Base-by-base conservation (phyloP, 2,329 filamentous ascomycete genomes). In the Polytolypa hystricis region DNA sequence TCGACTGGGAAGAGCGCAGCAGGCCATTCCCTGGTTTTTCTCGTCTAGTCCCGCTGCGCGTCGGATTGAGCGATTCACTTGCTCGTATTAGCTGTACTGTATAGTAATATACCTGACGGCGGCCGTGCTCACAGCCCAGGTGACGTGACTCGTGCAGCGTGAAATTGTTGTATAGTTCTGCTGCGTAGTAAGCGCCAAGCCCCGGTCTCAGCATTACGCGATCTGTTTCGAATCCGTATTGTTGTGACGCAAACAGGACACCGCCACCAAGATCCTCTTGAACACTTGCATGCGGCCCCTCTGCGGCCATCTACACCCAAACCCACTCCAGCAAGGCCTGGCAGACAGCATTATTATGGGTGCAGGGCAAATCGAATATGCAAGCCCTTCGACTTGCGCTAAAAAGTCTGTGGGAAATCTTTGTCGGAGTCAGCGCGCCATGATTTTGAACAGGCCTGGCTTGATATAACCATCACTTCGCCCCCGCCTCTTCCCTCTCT, bases 401-500 rank as follows among this genome's bases (percentile, higher is more conserved):
- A 5, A n/a, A 6, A n/a, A 32, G 14, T 4, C 4, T 6, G 33
- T 17, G 30, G 23, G 23, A 29, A 17, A 10, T 30, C 14, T 16
- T 15, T 30, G 4, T 28, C 37, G 23, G 25, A 39, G 37, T 39
- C 37, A 39, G 37, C 37, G 37, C 37, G 37, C 37, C 37, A 39
- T 34, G 30, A 39, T 39, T 39, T 27, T 23, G 26, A 39, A 39
- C 31, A 10, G 25, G 37, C 21, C 37, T 26, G 37, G 12, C 21
- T 14, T 33, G 30, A 33, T 34, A 34, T 33, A 34, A 34, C 37
- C 32, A 38, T 51, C 44, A 28, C 54, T 30, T 29, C 47, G 25
- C 25, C 54, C 30, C 28, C 50, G 44, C 25, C 40, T 46, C 27
- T 37, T 15, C 17, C 28, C 26, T n/a, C 38, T 44, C 30, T 31